Evolutionary conservation across 306 rosid species (phyloP).

Genomic region (Cucurbita pepo): DNA sequence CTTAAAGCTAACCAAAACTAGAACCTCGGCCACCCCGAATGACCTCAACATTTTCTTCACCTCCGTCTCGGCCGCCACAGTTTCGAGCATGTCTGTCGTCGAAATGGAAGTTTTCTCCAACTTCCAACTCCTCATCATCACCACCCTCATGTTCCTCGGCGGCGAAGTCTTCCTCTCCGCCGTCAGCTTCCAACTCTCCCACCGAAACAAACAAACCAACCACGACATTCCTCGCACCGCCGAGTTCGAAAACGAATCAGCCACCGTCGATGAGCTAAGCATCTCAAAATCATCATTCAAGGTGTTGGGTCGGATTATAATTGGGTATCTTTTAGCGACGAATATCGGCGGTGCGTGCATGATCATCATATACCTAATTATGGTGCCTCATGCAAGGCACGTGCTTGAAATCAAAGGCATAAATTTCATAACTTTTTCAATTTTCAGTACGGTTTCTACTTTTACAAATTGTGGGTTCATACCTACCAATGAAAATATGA

Average conservation of each 20-base stretch:
- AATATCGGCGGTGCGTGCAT: background rate
- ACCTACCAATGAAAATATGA: slow-evolving; percentile 76
- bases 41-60: slow-evolving; percentile 45
- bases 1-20: slow-evolving; percentile 16
- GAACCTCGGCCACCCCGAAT: background rate
- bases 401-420: background rate
- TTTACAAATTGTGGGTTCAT: slow-evolving; percentile 54
- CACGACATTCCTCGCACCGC: too few species aligned
- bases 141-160: slow-evolving; percentile 43
- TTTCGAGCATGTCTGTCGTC: slow-evolving; percentile 52
- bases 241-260: background rate
- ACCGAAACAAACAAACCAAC: background rate
- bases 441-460: slow-evolving; percentile 42
- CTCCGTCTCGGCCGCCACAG: slow-evolving; percentile 54
- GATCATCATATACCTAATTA: background rate
- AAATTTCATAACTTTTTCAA: slow-evolving; percentile 28
- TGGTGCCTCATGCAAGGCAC: background rate
- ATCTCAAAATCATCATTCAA: background rate
- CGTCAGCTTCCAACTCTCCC: slow-evolving; percentile 19
- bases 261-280: background rate
- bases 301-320: background rate
- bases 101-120: slow-evolving; percentile 57
- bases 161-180: slow-evolving; percentile 57
- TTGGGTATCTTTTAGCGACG: background rate
- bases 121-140: slow-evolving; percentile 30